Conservation (phyloP, 805 yeast genomes). For the Saturnispora dispora region DNA sequence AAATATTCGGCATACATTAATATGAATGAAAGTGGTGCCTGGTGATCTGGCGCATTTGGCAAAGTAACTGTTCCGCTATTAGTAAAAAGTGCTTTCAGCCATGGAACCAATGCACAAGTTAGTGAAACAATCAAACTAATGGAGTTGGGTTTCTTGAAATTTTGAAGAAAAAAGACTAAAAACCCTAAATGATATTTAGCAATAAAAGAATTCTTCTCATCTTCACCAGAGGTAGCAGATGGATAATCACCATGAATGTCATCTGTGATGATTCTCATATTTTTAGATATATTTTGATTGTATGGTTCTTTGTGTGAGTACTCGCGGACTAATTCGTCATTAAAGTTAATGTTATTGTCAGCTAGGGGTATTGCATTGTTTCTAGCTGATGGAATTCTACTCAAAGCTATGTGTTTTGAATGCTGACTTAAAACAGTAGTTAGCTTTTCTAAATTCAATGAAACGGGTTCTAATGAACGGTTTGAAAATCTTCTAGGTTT, state of each 20-base stretch:
- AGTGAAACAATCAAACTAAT: slow-evolving; percentile 37
- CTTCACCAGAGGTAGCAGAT: slow-evolving; percentile 18
- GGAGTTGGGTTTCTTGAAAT: slow-evolving; percentile 42
- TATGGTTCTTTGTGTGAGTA: slow-evolving; percentile 28
- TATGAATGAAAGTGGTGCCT: slow-evolving; percentile 47
- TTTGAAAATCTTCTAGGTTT: slow-evolving; percentile 1
- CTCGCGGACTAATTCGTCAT: slow-evolving; percentile 26
- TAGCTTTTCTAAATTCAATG: slow-evolving; percentile 1
- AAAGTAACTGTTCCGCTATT: slow-evolving; percentile 22
- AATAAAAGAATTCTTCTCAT: slow-evolving; percentile 21
- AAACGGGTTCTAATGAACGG: slow-evolving; percentile 1
- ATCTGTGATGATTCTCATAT: slow-evolving; percentile 28
- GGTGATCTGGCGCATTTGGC: slow-evolving; percentile 37
- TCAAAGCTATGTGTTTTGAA: slow-evolving; percentile 12
- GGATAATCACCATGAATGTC: slow-evolving; percentile 13
- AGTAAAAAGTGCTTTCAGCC: slow-evolving; percentile 40
- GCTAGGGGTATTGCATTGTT: neutral
- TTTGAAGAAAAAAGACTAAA: slow-evolving; percentile 31
- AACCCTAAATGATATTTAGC: slow-evolving; percentile 23
- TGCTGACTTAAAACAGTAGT: neutral
- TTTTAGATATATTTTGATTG: slow-evolving; percentile 23
- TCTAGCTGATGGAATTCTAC: slow-evolving; percentile 28
- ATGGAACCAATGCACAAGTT: slow-evolving; percentile 46
- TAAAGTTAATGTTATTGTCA: slow-evolving; percentile 15
- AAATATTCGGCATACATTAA: slow-evolving; percentile 41